A percentile compares a stretch with the other conserved stretches of the same genome.
Conservation (phyloP, 176 grass and related monocot species). For the Hsuehochloa calcarea region DNA sequence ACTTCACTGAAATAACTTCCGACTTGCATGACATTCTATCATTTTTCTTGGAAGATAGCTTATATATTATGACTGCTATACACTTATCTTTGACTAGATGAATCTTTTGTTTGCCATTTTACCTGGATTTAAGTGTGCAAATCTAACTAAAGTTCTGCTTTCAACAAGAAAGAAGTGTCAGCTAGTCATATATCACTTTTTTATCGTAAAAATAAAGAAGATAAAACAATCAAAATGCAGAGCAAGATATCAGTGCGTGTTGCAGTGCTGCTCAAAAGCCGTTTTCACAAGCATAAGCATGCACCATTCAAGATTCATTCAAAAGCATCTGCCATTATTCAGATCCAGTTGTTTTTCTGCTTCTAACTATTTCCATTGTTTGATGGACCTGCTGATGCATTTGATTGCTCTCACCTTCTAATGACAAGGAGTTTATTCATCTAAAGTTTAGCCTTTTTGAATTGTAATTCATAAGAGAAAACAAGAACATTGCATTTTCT, state of each 20-base stretch:
- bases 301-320: neutral
- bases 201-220: neutral
- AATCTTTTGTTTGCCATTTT: neutral
- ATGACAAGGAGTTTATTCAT: neutral
- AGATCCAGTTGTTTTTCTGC: neutral
- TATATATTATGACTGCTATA: neutral
- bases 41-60: neutral
- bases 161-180: neutral
- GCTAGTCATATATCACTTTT: neutral
- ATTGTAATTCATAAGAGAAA: neutral
- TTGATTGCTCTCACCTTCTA: neutral
- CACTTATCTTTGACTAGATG: neutral
- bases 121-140: neutral
- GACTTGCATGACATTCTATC: neutral
- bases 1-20: neutral
- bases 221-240: neutral
- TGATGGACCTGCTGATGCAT: constrained; percentile 6
- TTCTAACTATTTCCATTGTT: neutral
- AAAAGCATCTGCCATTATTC: neutral
- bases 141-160: neutral
- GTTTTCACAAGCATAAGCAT: neutral
- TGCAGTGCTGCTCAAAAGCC: neutral
- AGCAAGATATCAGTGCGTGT: neutral
- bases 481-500: neutral
- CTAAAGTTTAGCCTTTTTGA: neutral